These are phyloP conservation scores for Astragalus membranaceus DNA, from an alignment of 306 rosid species.

Conservation along the genomic window DNA sequence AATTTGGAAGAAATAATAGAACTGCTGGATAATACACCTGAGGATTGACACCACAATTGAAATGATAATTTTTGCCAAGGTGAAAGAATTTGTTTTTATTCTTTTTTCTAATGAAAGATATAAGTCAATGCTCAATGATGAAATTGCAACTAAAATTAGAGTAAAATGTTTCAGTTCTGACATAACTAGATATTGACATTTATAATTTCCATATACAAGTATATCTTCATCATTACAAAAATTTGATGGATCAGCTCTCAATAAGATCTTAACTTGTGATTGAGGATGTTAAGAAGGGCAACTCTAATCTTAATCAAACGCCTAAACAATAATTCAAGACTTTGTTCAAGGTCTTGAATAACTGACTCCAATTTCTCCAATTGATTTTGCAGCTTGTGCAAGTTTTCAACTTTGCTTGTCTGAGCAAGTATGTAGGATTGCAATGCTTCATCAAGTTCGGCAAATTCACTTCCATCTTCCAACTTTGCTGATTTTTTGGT, in stretches of 20 bases:
- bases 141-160: background rate
- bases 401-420: background rate
- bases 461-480: constrained; percentile 9
- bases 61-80: background rate
- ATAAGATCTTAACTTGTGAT: too few relatives aligned
- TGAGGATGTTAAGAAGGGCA: background rate
- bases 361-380: constrained; percentile 13
- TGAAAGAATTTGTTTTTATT: background rate
- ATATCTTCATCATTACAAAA: too few relatives aligned
- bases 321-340: background rate
- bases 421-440: background rate
- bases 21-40: too few relatives aligned
- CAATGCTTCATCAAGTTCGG: constrained; percentile 16
- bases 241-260: too few relatives aligned
- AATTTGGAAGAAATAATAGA: background rate
- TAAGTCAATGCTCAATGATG: background rate
- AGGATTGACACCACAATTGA: too few relatives aligned
- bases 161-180: background rate
- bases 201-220: background rate
- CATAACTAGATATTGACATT: background rate
- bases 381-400: constrained; percentile 7
- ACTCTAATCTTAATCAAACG: constrained; percentile 14
- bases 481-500: background rate
- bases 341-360: background rate
- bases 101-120: background rate